These are phyloP conservation scores for Entelexis paramagnoliae DNA, from an alignment of 1,139 yeast species.

Conservation along the genomic window DNA sequence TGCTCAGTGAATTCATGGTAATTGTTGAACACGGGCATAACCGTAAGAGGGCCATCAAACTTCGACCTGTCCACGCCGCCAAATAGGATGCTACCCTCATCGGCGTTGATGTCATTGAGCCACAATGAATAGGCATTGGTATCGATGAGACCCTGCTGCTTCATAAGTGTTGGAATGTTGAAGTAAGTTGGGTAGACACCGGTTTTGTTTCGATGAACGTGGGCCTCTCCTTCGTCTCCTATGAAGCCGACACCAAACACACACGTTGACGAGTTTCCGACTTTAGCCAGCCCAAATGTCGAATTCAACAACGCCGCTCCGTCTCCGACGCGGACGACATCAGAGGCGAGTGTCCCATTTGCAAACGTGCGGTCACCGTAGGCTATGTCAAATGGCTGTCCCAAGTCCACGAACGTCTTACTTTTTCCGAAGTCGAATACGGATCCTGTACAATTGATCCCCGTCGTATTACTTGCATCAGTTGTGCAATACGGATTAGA, in stretches of 20 bases:
- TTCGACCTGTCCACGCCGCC: constrained; percentile 52
- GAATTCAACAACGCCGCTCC: constrained; percentile 30
- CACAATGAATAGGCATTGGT: constrained; percentile 46
- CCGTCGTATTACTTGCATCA: constrained; percentile 8
- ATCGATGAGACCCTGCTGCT: constrained; percentile 40
- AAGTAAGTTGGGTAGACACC: constrained; percentile 27
- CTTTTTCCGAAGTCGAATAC: constrained; percentile 17
- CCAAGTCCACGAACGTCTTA: constrained; percentile 14
- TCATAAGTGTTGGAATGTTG: constrained; percentile 42
- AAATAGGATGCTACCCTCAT: constrained; percentile 43
- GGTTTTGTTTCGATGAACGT: constrained; percentile 15
- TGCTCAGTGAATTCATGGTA: constrained; percentile 13
- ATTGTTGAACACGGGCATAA: constrained; percentile 26
- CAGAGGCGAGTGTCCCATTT: constrained; percentile 42
- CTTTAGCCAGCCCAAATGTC: constrained; percentile 40
- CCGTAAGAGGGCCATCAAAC: constrained; percentile 38
- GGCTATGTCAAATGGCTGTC: constrained; percentile 24
- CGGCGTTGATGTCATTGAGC: constrained; percentile 37
- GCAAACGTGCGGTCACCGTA: constrained; percentile 33
- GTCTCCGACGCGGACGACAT: constrained; percentile 34
- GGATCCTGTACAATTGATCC: constrained; percentile 16
- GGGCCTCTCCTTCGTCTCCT: constrained; percentile 20
- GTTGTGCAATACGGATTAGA: constrained; percentile 23
- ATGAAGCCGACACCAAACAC: constrained; percentile 46
- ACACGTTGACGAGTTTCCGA: constrained; percentile 38